Evolutionary conservation across 2,329 filamentous ascomycete species (phyloP), one percentile per base, ranked within the genome.

Genomic region (Ophiosphaerella narmari): DNA sequence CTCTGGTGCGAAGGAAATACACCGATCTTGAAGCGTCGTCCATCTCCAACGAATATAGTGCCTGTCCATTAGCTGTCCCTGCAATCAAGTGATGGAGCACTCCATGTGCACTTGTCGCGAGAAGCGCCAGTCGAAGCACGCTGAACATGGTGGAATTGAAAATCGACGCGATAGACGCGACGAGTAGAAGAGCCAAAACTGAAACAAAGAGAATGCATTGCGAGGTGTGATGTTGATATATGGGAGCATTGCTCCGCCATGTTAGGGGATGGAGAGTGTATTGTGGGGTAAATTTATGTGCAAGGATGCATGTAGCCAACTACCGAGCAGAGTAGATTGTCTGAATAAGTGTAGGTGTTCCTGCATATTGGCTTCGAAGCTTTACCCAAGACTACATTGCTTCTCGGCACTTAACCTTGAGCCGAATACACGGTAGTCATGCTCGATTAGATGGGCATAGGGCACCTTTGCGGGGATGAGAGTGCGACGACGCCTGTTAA

Each of bases 21-120:
- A 59, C 37, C 11, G 21, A 40, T 8, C 50, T 55, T 5, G 52
- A 43, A 14, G 41, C 48, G 43, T 59, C 58, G 16, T 63, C 47
- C 18, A 54, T 13, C 35, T 63, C 59, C 29, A 63, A 36, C 9
- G 54, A 54, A 35, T 63, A 57, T 7, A 65, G 39, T 6, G 47
- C 46, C 32, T 46, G 41, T 3, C 55, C 54, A 39, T 55, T 48
- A 5, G 35, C 49, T 7, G 57, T 59, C 16, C 61, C 61, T 29
- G 61, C 61, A 39, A 60, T 56, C 1, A 63, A 42, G 45, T 65
- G 59, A 29, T 65, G 59, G 36, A 55, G n/a, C 9, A 52, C 32
- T 16, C 57, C 47, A 14, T 48, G 39, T 11, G 46, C 46, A 9
- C 35, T 43, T 34, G 48, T 33, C 14, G 43, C 54, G 14, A 59